These are phyloP conservation scores for Boletus hoseneyae DNA, from an alignment of 1,284 basidiomycete genomes.

Conservation along the genomic window DNA sequence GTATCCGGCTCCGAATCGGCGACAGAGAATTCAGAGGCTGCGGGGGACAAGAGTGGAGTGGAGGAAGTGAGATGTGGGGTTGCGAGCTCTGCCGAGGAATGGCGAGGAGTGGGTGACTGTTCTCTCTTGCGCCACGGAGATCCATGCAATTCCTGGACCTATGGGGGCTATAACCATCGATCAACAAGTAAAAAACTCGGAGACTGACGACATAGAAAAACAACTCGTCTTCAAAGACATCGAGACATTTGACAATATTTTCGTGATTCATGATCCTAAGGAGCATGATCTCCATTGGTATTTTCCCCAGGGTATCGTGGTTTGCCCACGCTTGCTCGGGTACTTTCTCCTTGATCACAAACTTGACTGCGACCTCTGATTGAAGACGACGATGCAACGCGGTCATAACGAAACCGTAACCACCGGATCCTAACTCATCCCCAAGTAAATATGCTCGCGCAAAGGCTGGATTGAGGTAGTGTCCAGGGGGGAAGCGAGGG, in stretches of 20 bases:
- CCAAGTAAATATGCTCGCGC: conserved; percentile 63
- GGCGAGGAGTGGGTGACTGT: conserved; percentile 16
- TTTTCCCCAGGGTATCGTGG: conserved; percentile 53
- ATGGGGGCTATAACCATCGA: conserved; percentile 2
- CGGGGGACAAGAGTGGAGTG: conserved; percentile 57
- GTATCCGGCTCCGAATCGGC: conserved; percentile 41
- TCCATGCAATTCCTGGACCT: conserved; percentile 93
- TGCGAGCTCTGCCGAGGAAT: conserved; percentile 26
- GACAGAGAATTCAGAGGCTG: conserved; percentile 47
- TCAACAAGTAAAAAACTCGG: conserved; percentile 2
- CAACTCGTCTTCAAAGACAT: conserved; percentile 76
- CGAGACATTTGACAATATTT: conserved; percentile 80
- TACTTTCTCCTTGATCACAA: conserved; percentile 84
- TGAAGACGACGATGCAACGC: conserved; percentile 55
- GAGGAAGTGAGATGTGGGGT: conserved; percentile 38
- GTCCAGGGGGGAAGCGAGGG: conserved; percentile 56
- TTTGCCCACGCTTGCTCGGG: conserved; percentile 78
- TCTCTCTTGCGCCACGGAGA: conserved; percentile 68
- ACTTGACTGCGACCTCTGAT: conserved; percentile 87
- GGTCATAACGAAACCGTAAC: conserved; percentile 91
- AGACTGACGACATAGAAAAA: conserved; percentile 83
- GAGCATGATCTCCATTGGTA: conserved; percentile 82
- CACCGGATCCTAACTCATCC: conserved; percentile 85
- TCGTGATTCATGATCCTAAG: conserved; percentile 74
- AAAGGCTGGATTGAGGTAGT: conserved; percentile 67